Percentiles rank a stretch among this genome's conserved stretches.
Evolutionary conservation across 164 flowering plant species (phyloP).

Genomic region (Malania oleifera): DNA sequence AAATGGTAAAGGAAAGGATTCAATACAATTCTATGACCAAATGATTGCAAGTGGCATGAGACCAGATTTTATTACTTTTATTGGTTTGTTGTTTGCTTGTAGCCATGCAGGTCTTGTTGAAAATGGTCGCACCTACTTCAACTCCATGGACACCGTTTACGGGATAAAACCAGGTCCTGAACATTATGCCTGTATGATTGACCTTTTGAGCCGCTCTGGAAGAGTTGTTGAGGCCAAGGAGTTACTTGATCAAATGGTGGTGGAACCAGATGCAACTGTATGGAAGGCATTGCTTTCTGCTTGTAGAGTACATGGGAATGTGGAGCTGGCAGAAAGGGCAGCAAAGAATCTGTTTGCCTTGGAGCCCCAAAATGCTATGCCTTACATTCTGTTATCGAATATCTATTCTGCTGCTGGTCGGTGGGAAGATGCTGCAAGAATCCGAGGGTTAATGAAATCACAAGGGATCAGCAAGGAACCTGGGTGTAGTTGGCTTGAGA

Average conservation of each 20-base stretch:
- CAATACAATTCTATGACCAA: constrained; percentile 47
- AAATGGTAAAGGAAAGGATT: constrained; percentile 60
- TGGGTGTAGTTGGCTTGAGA: constrained; percentile 83
- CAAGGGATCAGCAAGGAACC: constrained; percentile 68
- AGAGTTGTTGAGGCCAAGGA: constrained; percentile 55
- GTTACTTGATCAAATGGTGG: constrained; percentile 48
- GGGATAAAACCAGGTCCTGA: constrained; percentile 67
- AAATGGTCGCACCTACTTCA: constrained; percentile 44
- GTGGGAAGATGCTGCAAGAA: constrained; percentile 62
- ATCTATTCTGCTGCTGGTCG: constrained; percentile 62
- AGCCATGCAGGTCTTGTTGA: constrained; percentile 81
- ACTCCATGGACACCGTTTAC: constrained; percentile 51
- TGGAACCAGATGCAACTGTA: constrained; percentile 69
- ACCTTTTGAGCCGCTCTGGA: constrained; percentile 75
- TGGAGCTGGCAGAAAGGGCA: constrained; percentile 64
- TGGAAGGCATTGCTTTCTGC: constrained; percentile 83
- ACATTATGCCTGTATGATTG: constrained; percentile 87
- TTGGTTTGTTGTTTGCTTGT: constrained; percentile 79
- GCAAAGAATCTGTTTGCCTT: constrained; percentile 59
- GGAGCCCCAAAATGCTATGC: constrained; percentile 66
- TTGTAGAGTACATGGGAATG: constrained; percentile 53
- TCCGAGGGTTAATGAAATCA: constrained; percentile 61
- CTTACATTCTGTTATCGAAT: constrained; percentile 69
- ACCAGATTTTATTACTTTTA: constrained; percentile 74
- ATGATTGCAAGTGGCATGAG: constrained; percentile 53